phyloP scores from a whole-genome alignment of 2,329 filamentous ascomycete genomes.

The Mariannaea sp. region DNA sequence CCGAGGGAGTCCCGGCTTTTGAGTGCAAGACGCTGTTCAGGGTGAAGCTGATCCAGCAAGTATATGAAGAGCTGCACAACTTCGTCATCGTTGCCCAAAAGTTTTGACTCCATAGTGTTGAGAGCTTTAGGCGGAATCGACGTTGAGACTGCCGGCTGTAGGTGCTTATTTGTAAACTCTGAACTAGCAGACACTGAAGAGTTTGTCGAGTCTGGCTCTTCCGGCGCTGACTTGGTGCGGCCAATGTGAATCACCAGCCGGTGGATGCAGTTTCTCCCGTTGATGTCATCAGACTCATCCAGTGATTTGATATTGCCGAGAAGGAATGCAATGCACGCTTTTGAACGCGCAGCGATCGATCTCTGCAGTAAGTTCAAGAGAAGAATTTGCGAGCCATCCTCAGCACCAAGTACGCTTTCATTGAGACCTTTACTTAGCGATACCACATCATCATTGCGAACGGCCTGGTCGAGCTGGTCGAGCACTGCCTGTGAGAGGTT shows the following conservation, averaged over 20 bases:
- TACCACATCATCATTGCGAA: conserved; percentile 68
- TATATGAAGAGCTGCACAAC: conserved; percentile 70
- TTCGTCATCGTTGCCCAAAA: conserved; percentile 72
- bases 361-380: conserved; percentile 81
- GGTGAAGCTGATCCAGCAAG: conserved; percentile 69
- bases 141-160: conserved; percentile 77
- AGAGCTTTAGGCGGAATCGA: conserved; percentile 62
- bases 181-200: conserved; percentile 54
- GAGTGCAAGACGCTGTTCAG: conserved; percentile 70
- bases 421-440: conserved; percentile 61
- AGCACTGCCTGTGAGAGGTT: conserved; percentile 71
- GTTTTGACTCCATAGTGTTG: conserved; percentile 69
- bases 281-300: conserved; percentile 89
- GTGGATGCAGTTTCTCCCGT: conserved; percentile 91
- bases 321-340: conserved; percentile 71
- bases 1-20: conserved; percentile 76
- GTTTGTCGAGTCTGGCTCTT: conserved; percentile 58
- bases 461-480: conserved; percentile 73
- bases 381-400: conserved; percentile 61
- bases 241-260: conserved; percentile 91
- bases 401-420: conserved; percentile 55
- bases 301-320: conserved; percentile 71
- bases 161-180: conserved; percentile 70
- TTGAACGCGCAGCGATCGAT: conserved; percentile 72
- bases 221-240: conserved; percentile 62